These are phyloP conservation scores for Chlorophyllum brunneum DNA, from an alignment of 768 basidiomycete genomes.

Conservation along the genomic window DNA sequence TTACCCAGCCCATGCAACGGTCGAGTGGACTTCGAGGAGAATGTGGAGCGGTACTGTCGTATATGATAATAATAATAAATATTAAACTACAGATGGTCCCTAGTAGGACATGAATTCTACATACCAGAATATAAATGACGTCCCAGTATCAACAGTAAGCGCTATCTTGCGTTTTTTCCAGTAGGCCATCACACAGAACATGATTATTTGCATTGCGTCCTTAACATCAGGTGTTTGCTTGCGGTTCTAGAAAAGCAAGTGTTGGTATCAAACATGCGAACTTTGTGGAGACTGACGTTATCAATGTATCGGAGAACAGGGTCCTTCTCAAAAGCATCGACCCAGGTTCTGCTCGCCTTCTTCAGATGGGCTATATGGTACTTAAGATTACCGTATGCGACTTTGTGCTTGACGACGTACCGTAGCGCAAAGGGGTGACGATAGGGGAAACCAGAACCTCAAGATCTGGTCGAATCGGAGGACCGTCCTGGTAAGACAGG, in stretches of 20 bases:
- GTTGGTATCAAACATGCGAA: too few species aligned
- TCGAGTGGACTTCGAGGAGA: not conserved
- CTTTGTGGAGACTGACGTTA: slow-evolving; percentile 11
- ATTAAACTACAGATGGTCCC: not conserved
- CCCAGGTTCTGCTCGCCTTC: slow-evolving; percentile 23
- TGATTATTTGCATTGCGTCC: slow-evolving; percentile 8
- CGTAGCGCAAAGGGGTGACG: slow-evolving; percentile 10
- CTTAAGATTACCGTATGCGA: not conserved
- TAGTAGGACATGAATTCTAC: slow-evolving; percentile 5
- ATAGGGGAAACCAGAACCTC: slow-evolving; percentile 11
- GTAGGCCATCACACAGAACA: slow-evolving; percentile 14
- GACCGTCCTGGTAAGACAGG: too few species aligned
- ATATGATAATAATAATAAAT: not conserved
- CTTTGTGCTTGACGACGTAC: not conserved
- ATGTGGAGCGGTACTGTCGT: not conserved
- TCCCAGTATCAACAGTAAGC: slow-evolving; percentile 19
- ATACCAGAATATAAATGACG: slow-evolving; percentile 18
- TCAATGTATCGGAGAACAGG: slow-evolving; percentile 19
- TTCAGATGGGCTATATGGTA: slow-evolving; percentile 17
- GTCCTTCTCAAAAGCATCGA: slow-evolving; percentile 18
- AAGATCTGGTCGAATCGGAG: not conserved
- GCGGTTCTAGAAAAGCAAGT: slow-evolving; percentile 8
- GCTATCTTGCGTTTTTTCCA: slow-evolving; percentile 17
- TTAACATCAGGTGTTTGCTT: slow-evolving; percentile 10
- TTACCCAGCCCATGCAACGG: not conserved